phyloP scores from a whole-genome alignment of 352 stramenopile genomes.

The Globisporangium megalacanthum region DNA sequence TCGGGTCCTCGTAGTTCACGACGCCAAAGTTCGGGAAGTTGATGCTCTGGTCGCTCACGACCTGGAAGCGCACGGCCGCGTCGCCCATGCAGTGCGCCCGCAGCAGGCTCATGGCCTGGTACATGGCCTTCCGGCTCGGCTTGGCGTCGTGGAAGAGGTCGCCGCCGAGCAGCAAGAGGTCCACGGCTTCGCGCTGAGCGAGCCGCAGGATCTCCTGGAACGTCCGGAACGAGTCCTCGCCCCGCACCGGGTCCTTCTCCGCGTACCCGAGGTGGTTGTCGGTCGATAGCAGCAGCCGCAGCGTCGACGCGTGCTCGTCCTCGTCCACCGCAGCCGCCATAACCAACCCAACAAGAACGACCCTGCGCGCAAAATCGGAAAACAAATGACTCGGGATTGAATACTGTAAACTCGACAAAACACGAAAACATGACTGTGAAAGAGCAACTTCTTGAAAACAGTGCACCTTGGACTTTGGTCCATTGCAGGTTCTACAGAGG shows the following conservation, averaged over 20 bases:
- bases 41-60: constrained; percentile 88
- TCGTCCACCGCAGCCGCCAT: constrained; percentile 1
- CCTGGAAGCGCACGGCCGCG: constrained; percentile 74
- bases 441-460: too few relatives aligned
- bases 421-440: too few relatives aligned
- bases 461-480: too few relatives aligned
- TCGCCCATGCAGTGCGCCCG: constrained; percentile 94
- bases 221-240: constrained; percentile 89
- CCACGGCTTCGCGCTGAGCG: constrained; percentile 62
- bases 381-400: too few relatives aligned
- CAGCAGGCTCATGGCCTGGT: constrained; percentile 97
- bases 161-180: constrained; percentile 93
- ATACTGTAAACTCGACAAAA: too few relatives aligned
- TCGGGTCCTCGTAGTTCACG: constrained; percentile 98
- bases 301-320: constrained; percentile 33
- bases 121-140: constrained; percentile 92
- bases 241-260: constrained; percentile 95
- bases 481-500: too few relatives aligned
- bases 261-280: constrained; percentile 98
- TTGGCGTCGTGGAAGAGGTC: constrained; percentile 99
- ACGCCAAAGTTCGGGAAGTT: constrained; percentile 88
- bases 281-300: constrained; percentile 94
- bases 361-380: not conserved
- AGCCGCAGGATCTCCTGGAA: constrained; percentile 87
- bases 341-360: not conserved